These are phyloP conservation scores for Suillus subluteus DNA, from an alignment of 768 basidiomycete species.

Conservation along the genomic window DNA sequence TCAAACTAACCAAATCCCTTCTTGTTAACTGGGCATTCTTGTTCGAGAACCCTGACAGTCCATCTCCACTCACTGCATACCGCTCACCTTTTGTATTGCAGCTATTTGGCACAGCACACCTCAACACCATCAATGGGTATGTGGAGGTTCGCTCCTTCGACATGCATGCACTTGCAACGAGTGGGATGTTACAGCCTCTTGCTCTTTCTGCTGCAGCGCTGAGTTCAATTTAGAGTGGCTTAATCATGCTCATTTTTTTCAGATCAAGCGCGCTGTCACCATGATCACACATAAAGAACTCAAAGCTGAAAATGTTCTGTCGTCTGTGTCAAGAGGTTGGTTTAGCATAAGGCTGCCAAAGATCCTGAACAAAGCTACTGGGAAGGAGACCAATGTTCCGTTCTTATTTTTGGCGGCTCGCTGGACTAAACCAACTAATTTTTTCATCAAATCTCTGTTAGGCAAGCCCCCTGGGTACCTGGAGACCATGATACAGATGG, in stretches of 20 bases:
- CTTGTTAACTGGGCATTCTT: not conserved
- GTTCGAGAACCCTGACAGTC: not conserved
- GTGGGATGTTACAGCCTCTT: not conserved
- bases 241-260: not conserved
- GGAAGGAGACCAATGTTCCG: slow-evolving; percentile 2
- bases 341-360: not conserved
- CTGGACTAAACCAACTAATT: not conserved
- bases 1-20: too few species aligned
- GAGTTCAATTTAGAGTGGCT: not conserved
- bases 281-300: not conserved
- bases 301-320: not conserved
- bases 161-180: slow-evolving; percentile 25
- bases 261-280: not conserved
- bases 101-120: not conserved
- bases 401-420: not conserved
- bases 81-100: not conserved
- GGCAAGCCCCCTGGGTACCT: not conserved
- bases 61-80: not conserved
- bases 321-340: not conserved
- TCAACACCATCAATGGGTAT: not conserved
- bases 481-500: not conserved
- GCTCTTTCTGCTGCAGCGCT: not conserved
- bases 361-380: slow-evolving; percentile 1
- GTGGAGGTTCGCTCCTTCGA: slow-evolving; percentile 36
- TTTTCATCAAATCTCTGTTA: not conserved